Base-by-base conservation (phyloP, 495 filamentous ascomycete genomes). In the Aspergillus nanangensis region DNA sequence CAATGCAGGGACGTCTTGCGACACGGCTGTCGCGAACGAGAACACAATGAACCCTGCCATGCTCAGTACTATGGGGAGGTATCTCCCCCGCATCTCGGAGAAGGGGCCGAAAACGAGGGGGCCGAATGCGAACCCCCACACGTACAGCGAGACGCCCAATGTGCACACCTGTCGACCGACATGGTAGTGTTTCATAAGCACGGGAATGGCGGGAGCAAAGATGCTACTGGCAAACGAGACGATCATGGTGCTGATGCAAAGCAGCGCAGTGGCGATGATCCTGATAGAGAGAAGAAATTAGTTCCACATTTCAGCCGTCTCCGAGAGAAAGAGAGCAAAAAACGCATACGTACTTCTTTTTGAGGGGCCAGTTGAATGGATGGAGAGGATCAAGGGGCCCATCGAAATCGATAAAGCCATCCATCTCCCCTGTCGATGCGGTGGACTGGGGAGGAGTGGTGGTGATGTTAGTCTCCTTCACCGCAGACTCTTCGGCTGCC, bases 11-110 rank as follows among this genome's bases (percentile, higher is more conserved):
- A 76, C 31, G 43, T 81, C 77, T 21, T 68, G 57, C 2, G 70
- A 74, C 9, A 77, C 62, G n/a, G 74, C 77, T 13, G 73, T 66
- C 5, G 70, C 69, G 20, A 81, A 66, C 11, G 71, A 64, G 58
- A 79, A 80, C 27, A 77, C 60, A 1, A 62, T 57, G 44, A 79
- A 77, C 15, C 64, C 38, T 32, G 70, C 46, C 41, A 71, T 61
- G 38, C 42, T 50, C 3, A 51, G 19, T 3, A 47, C 17, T 3
- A 53, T 34, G 2, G 55, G 45, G 3, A 50, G 18, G 15, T 55
- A 50, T 27, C 52, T 38, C 5, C 55, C 55, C n/a, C 50, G 49
- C 15, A 55, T 37, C 31, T 58, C 55, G 5, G 51, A 55, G 27
- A 58, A 46, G 3, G 55, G 52, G 17, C 44, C 51, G 41, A 53